Evolutionary conservation across 2,329 filamentous ascomycete genomes (phyloP), one percentile per base, ranked within the genome.

Genomic region (Epicoccum nigrum): DNA sequence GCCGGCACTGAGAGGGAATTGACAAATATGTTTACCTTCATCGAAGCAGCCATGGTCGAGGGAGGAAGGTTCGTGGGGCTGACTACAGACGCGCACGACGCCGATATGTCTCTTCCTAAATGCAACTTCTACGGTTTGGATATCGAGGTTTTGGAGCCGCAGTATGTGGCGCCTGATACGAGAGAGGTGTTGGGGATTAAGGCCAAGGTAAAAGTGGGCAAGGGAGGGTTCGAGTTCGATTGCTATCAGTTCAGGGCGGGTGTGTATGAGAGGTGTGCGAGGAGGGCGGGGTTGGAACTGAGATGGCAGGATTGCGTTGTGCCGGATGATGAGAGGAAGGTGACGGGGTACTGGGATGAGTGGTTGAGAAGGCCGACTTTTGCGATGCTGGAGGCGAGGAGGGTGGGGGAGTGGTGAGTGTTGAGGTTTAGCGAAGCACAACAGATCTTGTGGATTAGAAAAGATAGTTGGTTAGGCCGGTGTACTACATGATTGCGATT

Each of bases 241-340:
- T 52, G 60, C n/a, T 70, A 58, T 42, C 60, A 68, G 42, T 64
- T 70, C 19, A 32, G 46, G 19, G 50, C 34, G 33, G 59, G 64
- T 13, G 63, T 68, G 4, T 68, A 68, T 49, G 65, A 70, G 49
- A 44, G 60, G 34, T 66, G 60, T 55, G 64, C 64, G 28, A 27
- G 25, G 50, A 11, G 41, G 41, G 65, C 61, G 13, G 60, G 62
- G 13, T 48, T 70, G 54, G 39, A 19, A 47, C 20, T 70, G 2
- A 30, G 4, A 30, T 70, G 64, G 67, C 52, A 31, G n/a, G 45
- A 57, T 1, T 16, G 45, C 2, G 54, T 67, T 7, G 20, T 70
- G 21, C 67, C 63, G 27, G 54, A 67, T 43, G 67, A 68, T 53
- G 64, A 63, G 57, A 62, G 62, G 56, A 60, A 32, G 30, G 54